phyloP scores from a whole-genome alignment of 257 asterid species.

The Ajuga chamaepitys region DNA sequence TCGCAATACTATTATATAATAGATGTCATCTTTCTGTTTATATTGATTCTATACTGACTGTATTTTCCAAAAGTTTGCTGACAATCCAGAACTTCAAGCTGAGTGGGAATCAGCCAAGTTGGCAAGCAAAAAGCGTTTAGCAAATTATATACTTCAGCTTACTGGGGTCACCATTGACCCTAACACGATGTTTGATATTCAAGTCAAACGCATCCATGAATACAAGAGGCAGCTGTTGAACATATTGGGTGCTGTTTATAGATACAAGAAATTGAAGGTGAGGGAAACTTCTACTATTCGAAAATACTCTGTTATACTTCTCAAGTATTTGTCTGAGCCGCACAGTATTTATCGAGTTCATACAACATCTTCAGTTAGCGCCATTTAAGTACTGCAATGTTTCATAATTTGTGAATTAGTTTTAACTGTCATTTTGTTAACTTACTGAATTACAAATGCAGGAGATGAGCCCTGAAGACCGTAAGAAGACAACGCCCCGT shows the following conservation, averaged over 20 bases:
- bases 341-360: neutral
- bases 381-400: neutral
- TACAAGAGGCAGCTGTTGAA: slow-evolving; percentile 96
- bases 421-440: neutral
- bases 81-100: slow-evolving; percentile 57
- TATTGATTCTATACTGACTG: slow-evolving; percentile 13
- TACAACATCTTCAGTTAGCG: neutral
- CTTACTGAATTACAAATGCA: slow-evolving; percentile 28
- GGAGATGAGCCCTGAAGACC: slow-evolving; percentile 94
- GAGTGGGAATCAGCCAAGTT: slow-evolving; percentile 96
- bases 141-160: slow-evolving; percentile 60
- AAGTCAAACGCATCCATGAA: slow-evolving; percentile 97
- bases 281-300: slow-evolving; percentile 22
- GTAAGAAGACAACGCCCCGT: slow-evolving; percentile 71
- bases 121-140: slow-evolving; percentile 86
- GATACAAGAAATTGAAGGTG: slow-evolving; percentile 98
- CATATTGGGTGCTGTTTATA: slow-evolving; percentile 78
- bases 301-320: neutral
- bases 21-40: slow-evolving; percentile 7
- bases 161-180: slow-evolving; percentile 87
- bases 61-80: slow-evolving; percentile 58
- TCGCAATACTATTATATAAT: neutral
- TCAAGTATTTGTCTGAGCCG: neutral
- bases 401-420: neutral
- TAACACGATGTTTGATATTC: slow-evolving; percentile 86